Conservation (phyloP, 2,329 filamentous ascomycete species). For the Sclerotinia sclerotiorum region DNA sequence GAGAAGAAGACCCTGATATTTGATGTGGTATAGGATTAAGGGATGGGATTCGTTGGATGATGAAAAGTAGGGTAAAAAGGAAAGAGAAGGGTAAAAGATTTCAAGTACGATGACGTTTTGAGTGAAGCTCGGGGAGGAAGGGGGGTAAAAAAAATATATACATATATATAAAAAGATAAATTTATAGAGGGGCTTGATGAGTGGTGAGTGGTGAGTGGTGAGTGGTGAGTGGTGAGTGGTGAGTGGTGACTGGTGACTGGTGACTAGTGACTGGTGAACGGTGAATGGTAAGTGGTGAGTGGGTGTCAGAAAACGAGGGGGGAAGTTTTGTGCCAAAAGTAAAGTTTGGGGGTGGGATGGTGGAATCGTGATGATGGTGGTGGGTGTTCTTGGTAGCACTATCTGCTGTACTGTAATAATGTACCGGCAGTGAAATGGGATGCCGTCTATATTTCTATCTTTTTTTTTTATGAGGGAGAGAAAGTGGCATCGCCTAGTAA, state of each 20-base stretch:
- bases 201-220: no score
- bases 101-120: slow-evolving; percentile 15
- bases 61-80: background rate
- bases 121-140: no score
- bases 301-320: background rate
- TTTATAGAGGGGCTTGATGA: background rate
- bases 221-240: background rate
- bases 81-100: background rate
- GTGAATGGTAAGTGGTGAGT: no score
- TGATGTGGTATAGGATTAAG: background rate
- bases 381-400: background rate
- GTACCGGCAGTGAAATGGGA: background rate
- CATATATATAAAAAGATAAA: background rate
- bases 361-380: background rate
- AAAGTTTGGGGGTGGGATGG: background rate
- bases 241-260: no score
- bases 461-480: no score
- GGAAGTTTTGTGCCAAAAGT: no score
- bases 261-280: background rate
- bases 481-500: background rate
- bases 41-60: background rate
- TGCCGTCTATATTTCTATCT: background rate
- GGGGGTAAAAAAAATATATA: background rate
- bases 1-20: background rate
- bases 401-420: no score